phyloP scores from a whole-genome alignment of 2,329 filamentous ascomycete genomes.

The Aspergillus sp. region DNA sequence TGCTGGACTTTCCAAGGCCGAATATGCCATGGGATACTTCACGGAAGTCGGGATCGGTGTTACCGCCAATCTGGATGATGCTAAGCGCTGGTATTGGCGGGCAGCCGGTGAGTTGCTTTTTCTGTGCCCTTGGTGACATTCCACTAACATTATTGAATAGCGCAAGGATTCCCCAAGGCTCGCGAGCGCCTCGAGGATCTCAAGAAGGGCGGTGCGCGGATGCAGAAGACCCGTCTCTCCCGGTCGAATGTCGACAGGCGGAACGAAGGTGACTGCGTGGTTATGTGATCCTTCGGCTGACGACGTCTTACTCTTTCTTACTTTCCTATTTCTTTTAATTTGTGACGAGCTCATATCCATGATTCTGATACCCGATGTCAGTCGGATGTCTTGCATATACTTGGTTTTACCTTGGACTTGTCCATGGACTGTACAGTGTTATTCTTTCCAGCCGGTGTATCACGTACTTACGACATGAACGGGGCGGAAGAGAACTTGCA shows the following conservation, averaged over 20 bases:
- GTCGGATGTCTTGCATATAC: slow-evolving; percentile 3
- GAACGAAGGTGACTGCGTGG: slow-evolving; percentile 74
- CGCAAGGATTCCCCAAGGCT: slow-evolving; percentile 89
- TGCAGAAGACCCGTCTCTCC: slow-evolving; percentile 66
- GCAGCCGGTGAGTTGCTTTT: slow-evolving; percentile 65
- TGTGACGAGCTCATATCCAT: too few relatives aligned
- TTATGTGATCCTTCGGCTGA: slow-evolving; percentile 30
- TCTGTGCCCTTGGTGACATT: not conserved
- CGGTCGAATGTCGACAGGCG: slow-evolving; percentile 72
- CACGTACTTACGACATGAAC: too few relatives aligned
- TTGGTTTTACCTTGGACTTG: slow-evolving; percentile 3
- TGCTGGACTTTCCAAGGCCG: slow-evolving; percentile 80
- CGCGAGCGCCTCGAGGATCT: slow-evolving; percentile 87
- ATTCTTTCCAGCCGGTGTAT: slow-evolving; percentile 1
- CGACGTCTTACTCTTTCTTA: slow-evolving; percentile 1
- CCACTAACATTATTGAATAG: slow-evolving; percentile 46
- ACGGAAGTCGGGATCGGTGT: slow-evolving; percentile 91
- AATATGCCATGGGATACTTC: slow-evolving; percentile 98
- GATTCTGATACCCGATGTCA: too few relatives aligned
- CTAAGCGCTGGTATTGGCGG: slow-evolving; percentile 96
- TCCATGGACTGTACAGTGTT: slow-evolving; percentile 7
- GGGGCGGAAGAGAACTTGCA: too few relatives aligned
- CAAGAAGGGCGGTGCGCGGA: slow-evolving; percentile 65
- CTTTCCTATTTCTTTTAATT: slow-evolving; percentile 4
- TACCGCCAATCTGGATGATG: slow-evolving; percentile 78